Evolutionary conservation across 805 yeast species (phyloP), one percentile per base, ranked within the genome.

Genomic region (Saccharomycopsis schoenii): DNA sequence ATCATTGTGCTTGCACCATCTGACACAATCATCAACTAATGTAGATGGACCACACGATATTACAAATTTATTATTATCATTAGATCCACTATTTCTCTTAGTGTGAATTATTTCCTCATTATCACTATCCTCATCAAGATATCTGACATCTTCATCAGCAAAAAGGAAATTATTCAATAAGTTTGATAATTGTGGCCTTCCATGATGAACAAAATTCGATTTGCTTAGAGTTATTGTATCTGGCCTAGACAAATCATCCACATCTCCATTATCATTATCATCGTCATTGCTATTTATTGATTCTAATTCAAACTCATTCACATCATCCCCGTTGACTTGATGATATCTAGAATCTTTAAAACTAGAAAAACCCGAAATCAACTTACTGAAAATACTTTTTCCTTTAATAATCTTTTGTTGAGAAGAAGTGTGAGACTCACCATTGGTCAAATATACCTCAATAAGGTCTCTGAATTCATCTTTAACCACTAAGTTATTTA

Each of bases 41-140:
- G 76, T 63, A 1, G 68, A 66, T 1, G 86, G 86, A 0, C 89
- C 89, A 71, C 89, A 84, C 0, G 84, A 77, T 17, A 84, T 70
- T 0, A 83, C 68, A 83, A 85, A 83, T 59, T 75, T 77, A 60
- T 77, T 75, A 17, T 42, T 42, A 17, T 24, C 40, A 21, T 24
- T 12, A 43, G 14, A 24, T 17, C 9, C 68, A 68, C 0, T 74
- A 70, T 6, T 67, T 66, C 12, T 54, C 15, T 10, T 54, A 19
- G 24, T 19, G 9, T 14, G 6, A 54, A 3, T n/a, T 5, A 14
- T 21, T 25, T n/a, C 21, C n/a, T 34, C 41, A 34, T 10, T 14
- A 10, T 24, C 15, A 19, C 19, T 25, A 47, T 47, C 25, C 21
- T 47, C 52, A 19, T 47, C 52, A 47, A 47, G 14, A 47, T 10